Conservation (phyloP, 2,329 filamentous ascomycete species). For the Penicillium sp. region DNA sequence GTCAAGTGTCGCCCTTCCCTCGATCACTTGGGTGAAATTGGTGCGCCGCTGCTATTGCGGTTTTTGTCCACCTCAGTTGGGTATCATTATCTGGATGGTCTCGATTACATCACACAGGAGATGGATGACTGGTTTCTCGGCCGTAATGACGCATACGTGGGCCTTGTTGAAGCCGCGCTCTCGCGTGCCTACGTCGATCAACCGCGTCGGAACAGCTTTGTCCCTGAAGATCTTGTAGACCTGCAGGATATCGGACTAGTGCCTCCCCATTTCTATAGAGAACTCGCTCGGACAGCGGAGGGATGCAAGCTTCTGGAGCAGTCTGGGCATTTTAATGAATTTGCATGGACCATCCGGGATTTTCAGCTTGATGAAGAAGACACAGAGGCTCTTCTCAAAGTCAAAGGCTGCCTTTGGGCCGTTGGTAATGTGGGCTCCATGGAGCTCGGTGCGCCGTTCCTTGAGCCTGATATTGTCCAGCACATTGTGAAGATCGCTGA, state of each 20-base stretch:
- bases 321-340: conserved; percentile 94
- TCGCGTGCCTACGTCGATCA: conserved; percentile 65
- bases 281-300: conserved; percentile 83
- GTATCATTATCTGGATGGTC: conserved; percentile 90
- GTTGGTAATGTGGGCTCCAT: too few species aligned
- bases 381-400: too few species aligned
- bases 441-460: too few species aligned
- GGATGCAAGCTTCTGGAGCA: conserved; percentile 81
- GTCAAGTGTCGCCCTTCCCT: conserved; percentile 90
- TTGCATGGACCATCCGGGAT: conserved; percentile 77
- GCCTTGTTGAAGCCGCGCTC: conserved; percentile 84
- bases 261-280: conserved; percentile 95
- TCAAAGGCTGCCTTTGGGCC: too few species aligned
- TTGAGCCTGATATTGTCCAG: too few species aligned
- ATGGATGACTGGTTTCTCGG: conserved; percentile 99
- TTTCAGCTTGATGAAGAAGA: conserved; percentile 75
- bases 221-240: conserved; percentile 53
- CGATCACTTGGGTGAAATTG: conserved; percentile 93
- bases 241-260: conserved; percentile 53
- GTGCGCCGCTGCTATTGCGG: conserved; percentile 78
- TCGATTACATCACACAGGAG: conserved; percentile 98
- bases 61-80: conserved; percentile 94
- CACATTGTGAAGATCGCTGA: too few species aligned
- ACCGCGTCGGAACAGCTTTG: conserved; percentile 40
- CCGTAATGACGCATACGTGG: conserved; percentile 87